Evolutionary conservation across 2,329 filamentous ascomycete genomes (phyloP).

Genomic region (Trichoderma sp.): DNA sequence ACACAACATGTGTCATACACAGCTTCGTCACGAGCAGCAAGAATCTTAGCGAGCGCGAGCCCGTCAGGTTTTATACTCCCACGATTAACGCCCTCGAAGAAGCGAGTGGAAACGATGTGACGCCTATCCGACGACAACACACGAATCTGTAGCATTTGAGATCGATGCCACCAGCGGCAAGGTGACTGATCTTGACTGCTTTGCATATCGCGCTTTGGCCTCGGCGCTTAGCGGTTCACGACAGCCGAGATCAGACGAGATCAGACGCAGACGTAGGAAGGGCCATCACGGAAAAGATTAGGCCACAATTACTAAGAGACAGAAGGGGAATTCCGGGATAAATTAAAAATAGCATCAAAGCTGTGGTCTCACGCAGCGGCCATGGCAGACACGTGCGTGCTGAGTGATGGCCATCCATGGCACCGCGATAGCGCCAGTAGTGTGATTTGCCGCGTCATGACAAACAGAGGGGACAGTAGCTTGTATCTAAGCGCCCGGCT

Average conservation of each 20-base stretch:
- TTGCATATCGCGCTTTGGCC: background rate
- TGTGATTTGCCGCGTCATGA: conserved; percentile 19
- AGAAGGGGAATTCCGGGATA: conserved; percentile 26
- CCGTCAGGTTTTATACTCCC: conserved; percentile 3
- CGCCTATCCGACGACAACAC: background rate
- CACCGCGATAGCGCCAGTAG: conserved; percentile 27
- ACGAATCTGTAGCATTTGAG: background rate
- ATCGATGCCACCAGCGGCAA: background rate
- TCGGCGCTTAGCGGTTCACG: conserved; percentile 16
- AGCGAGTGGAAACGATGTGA: conserved; percentile 6
- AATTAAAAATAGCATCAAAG: conserved; percentile 39
- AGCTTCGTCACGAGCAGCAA: background rate
- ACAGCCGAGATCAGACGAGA: conserved; percentile 10
- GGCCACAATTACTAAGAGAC: background rate
- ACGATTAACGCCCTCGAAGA: background rate
- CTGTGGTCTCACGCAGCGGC: conserved; percentile 12
- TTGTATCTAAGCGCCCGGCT: conserved; percentile 23
- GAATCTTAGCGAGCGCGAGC: background rate
- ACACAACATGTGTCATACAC: background rate
- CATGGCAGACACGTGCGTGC: conserved; percentile 26
- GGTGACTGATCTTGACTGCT: background rate
- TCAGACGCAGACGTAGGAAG: conserved; percentile 10
- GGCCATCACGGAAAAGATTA: conserved; percentile 16
- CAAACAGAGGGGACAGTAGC: background rate
- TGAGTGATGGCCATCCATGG: conserved; percentile 15